A percentile compares a stretch with the other conserved stretches of the same genome.
phyloP scores from a whole-genome alignment of 345 rosid genomes.

The Syzygium jambos region DNA sequence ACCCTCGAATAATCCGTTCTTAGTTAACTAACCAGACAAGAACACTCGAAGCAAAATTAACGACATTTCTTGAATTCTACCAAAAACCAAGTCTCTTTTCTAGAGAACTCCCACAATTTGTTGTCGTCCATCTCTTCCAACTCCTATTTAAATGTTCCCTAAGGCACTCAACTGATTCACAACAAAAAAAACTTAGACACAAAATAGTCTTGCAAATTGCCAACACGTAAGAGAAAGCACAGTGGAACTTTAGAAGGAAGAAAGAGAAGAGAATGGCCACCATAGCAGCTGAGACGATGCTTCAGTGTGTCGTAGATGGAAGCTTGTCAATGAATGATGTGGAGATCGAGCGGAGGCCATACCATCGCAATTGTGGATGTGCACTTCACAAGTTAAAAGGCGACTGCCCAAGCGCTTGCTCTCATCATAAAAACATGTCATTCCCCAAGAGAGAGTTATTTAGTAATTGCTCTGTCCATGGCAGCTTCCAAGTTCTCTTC shows the following conservation, averaged over 20 bases:
- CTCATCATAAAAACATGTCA: background rate
- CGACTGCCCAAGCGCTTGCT: background rate
- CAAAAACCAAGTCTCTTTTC: background rate
- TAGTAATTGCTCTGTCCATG: background rate
- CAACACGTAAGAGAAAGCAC: background rate
- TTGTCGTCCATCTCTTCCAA: background rate
- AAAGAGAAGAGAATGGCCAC: background rate
- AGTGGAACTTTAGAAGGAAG: background rate
- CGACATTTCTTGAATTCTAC: background rate
- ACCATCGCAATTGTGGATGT: slow-evolving; percentile 13
- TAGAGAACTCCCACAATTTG: background rate
- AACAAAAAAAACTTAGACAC: background rate
- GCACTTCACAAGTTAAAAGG: slow-evolving; percentile 1
- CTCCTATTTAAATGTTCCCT: background rate
- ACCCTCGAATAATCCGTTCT: background rate
- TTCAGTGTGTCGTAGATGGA: background rate
- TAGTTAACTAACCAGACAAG: background rate
- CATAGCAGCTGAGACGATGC: background rate
- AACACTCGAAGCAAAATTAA: background rate
- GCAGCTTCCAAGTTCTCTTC: background rate
- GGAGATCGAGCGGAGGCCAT: slow-evolving; percentile 5
- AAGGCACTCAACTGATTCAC: background rate
- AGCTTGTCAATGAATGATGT: background rate
- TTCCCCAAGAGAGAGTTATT: background rate
- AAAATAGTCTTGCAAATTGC: background rate